Conservation (phyloP, 2,329 filamentous ascomycete species). For the Pseudocercospora eumusae region DNA sequence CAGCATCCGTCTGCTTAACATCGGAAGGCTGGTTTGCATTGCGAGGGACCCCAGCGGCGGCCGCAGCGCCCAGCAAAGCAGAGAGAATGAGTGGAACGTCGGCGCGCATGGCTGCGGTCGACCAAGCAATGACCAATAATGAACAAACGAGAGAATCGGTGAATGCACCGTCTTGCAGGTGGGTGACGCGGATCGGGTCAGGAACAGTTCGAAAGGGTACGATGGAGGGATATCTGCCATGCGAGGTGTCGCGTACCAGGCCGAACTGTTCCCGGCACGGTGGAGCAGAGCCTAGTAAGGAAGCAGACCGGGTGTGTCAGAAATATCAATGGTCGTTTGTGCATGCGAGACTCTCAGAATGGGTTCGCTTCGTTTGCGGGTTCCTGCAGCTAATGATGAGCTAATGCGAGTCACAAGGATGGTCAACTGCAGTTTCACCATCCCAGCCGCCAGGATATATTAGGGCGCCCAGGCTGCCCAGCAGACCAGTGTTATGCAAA, state of each 20-base stretch:
- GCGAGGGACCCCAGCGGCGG: slow-evolving; percentile 33
- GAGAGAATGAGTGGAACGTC: slow-evolving; percentile 30
- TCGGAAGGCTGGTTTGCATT: slow-evolving; percentile 19
- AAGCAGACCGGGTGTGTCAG: slow-evolving; percentile 20
- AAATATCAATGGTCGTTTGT: slow-evolving; percentile 22
- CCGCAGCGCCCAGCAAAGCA: slow-evolving; percentile 24
- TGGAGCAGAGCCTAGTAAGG: slow-evolving; percentile 13
- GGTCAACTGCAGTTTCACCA: slow-evolving; percentile 8
- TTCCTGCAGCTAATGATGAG: slow-evolving; percentile 26
- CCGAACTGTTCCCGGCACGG: slow-evolving; percentile 23
- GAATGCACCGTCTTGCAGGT: slow-evolving; percentile 23
- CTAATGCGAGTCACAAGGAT: slow-evolving; percentile 24
- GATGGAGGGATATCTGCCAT: slow-evolving; percentile 20
- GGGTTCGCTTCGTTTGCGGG: slow-evolving; percentile 21
- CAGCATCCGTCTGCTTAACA: slow-evolving; percentile 17
- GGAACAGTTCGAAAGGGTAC: slow-evolving; percentile 16
- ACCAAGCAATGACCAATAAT: slow-evolving; percentile 20
- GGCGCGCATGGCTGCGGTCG: slow-evolving; percentile 24
- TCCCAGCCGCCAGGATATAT: slow-evolving; percentile 15
- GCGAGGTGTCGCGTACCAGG: slow-evolving; percentile 17
- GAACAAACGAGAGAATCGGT: slow-evolving; percentile 19
- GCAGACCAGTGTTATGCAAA: slow-evolving; percentile 17
- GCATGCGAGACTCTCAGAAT: slow-evolving; percentile 21
- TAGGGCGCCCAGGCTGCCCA: slow-evolving; percentile 16
- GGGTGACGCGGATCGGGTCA: slow-evolving; percentile 20